Conservation (phyloP, 768 basidiomycete genomes). For the Dacryopinax primogenitus region DNA sequence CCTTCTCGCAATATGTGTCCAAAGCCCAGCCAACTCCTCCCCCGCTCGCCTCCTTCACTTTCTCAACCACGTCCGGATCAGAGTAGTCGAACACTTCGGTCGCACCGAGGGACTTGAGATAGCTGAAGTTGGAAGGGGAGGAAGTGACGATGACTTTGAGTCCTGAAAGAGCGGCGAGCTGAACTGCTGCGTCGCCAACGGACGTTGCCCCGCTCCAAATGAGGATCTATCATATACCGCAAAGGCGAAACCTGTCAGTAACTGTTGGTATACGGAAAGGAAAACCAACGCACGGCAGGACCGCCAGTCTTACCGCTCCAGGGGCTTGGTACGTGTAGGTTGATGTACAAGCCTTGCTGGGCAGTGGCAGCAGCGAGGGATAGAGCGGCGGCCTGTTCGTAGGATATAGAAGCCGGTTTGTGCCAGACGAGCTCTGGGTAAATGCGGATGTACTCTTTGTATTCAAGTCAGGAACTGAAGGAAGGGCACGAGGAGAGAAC, state of each 20-base stretch:
- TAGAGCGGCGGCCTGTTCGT: constrained; percentile 18
- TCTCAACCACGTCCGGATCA: constrained; percentile 12
- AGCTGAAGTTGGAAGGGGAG: constrained; percentile 28
- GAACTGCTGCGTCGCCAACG: constrained; percentile 21
- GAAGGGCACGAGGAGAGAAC: not conserved
- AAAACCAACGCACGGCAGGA: constrained; percentile 9
- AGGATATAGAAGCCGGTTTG: constrained; percentile 16
- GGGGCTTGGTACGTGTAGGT: constrained; percentile 15
- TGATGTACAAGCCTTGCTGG: constrained; percentile 16
- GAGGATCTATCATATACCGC: constrained; percentile 15
- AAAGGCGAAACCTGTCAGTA: not conserved
- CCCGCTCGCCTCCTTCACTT: constrained; percentile 1
- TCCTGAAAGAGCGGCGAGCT: constrained; percentile 26
- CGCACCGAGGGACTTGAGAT: constrained; percentile 30
- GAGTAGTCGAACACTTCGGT: constrained; percentile 25
- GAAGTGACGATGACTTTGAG: constrained; percentile 28
- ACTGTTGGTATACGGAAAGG: not conserved
- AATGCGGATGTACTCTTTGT: constrained; percentile 17
- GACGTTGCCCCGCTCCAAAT: constrained; percentile 17
- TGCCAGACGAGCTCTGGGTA: constrained; percentile 17
- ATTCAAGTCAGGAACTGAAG: not conserved
- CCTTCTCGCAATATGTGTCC: constrained; percentile 12
- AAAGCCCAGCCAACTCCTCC: constrained; percentile 17
- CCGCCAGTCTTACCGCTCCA: constrained; percentile 14
- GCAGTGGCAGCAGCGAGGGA: constrained; percentile 19